Evolutionary conservation across 169 alveolate genomes (phyloP).

Genomic region (Cryptosporidium tyzzeri): DNA sequence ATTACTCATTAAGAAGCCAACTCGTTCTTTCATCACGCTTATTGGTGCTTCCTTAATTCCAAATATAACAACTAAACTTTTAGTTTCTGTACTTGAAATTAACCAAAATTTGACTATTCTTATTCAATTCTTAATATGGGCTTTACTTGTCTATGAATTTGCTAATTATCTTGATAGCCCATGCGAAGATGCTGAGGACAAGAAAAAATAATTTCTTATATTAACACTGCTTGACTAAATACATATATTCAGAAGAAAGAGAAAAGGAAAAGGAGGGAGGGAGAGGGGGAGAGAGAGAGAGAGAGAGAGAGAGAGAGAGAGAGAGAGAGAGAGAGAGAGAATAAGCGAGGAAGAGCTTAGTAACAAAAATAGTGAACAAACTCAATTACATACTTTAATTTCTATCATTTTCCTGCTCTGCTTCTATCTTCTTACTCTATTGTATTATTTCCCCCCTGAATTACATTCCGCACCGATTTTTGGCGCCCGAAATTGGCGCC

Average conservation of each 20-base stretch:
- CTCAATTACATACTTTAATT: no score
- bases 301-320: no score
- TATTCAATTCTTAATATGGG: slow-evolving; percentile 20
- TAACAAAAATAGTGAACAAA: neutral
- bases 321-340: no score
- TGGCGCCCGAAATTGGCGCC: neutral
- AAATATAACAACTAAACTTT: neutral
- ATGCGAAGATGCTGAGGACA: neutral
- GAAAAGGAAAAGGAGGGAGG: no score
- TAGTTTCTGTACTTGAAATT: neutral
- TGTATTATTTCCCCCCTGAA: neutral
- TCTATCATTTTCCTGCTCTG: neutral
- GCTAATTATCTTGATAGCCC: slow-evolving; percentile 11
- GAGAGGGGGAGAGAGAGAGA: no score
- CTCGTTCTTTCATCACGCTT: slow-evolving; percentile 4
- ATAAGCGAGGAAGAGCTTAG: neutral
- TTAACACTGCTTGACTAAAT: neutral
- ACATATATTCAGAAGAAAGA: no score
- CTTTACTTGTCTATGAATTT: neutral
- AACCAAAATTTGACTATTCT: neutral
- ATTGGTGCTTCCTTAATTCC: slow-evolving; percentile 4
- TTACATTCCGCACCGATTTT: neutral
- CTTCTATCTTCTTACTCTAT: neutral
- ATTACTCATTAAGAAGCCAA: neutral
- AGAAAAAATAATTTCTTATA: neutral